These are phyloP conservation scores for Parafenestella ontariensis DNA, from an alignment of 2,329 filamentous ascomycete species.

Conservation along the genomic window DNA sequence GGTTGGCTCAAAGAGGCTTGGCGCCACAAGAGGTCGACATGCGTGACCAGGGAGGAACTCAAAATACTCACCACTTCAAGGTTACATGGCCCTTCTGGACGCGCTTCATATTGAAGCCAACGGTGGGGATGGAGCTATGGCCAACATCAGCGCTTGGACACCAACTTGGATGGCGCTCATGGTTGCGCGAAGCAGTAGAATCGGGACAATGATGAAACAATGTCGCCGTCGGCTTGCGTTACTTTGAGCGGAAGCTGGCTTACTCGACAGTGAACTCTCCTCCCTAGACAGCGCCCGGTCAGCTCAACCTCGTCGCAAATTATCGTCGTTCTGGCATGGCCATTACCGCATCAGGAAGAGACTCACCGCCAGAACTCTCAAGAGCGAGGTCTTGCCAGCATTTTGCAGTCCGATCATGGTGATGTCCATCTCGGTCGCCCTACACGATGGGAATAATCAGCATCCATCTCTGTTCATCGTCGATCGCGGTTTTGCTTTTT, in stretches of 20 bases:
- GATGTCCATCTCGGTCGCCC: slow-evolving; percentile 99
- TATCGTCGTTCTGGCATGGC: slow-evolving; percentile 33
- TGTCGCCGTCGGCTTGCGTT: slow-evolving; percentile 35
- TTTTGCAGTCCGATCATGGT: slow-evolving; percentile 99
- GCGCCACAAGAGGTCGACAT: slow-evolving; percentile 46
- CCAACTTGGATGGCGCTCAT: slow-evolving; percentile 29
- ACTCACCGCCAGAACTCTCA: slow-evolving; percentile 93
- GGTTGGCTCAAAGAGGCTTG: slow-evolving; percentile 42
- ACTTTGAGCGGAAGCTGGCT: slow-evolving; percentile 54
- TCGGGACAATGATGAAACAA: slow-evolving; percentile 35
- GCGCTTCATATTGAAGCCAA: slow-evolving; percentile 99
- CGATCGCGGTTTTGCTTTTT: slow-evolving; percentile 26
- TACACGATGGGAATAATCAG: slow-evolving; percentile 51
- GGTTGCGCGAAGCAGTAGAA: slow-evolving; percentile 39
- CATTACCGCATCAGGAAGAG: slow-evolving; percentile 41
- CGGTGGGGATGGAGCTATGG: slow-evolving; percentile 92
- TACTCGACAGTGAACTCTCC: slow-evolving; percentile 99
- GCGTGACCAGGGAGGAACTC: slow-evolving; percentile 43
- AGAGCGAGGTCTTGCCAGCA: slow-evolving; percentile 93
- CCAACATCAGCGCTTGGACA: slow-evolving; percentile 49
- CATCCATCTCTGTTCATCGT: slow-evolving; percentile 19
- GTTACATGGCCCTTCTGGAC: slow-evolving; percentile 98
- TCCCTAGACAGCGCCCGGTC: slow-evolving; percentile 67
- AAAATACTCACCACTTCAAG: slow-evolving; percentile 77
- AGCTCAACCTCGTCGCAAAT: slow-evolving; percentile 29